Percentiles rank a stretch among this genome's conserved stretches.
These are phyloP conservation scores for Penicillium cataractarum DNA, from an alignment of 495 filamentous ascomycete genomes.

Conservation along the genomic window DNA sequence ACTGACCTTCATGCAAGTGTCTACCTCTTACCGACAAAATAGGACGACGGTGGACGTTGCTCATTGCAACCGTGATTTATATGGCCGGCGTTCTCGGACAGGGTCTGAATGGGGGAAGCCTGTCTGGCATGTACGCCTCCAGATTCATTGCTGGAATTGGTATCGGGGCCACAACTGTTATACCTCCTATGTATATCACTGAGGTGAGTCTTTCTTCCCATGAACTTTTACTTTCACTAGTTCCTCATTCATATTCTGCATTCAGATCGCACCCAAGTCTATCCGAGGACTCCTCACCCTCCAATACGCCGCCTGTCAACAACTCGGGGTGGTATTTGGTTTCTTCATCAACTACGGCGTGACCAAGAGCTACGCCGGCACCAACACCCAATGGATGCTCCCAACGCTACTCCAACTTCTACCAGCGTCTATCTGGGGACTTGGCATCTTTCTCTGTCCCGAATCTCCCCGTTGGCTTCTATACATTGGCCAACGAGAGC, in stretches of 20 bases:
- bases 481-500: conserved; percentile 62
- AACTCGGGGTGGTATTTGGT: conserved; percentile 60
- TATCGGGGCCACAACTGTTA: conserved; percentile 60
- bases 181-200: conserved; percentile 55
- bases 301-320: conserved; percentile 65
- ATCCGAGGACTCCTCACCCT: conserved; percentile 67
- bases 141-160: conserved; percentile 64
- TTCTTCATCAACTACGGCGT: conserved; percentile 65
- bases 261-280: conserved; percentile 62
- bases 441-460: conserved; percentile 55
- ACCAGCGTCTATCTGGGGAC: conserved; percentile 58
- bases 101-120: conserved; percentile 51
- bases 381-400: conserved; percentile 59
- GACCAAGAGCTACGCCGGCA: conserved; percentile 48
- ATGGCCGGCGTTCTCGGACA: conserved; percentile 60
- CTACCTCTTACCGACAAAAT: conserved; percentile 27
- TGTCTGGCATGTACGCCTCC: conserved; percentile 50
- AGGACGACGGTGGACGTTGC: conserved; percentile 45
- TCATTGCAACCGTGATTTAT: conserved; percentile 54
- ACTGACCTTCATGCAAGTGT: conserved; percentile 11
- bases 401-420: conserved; percentile 65
- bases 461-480: conserved; percentile 71
- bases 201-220: conserved; percentile 27
- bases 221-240: not conserved
- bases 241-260: not conserved